Conservation (phyloP, 805 yeast genomes). For the Wickerhamiella dianesei region DNA sequence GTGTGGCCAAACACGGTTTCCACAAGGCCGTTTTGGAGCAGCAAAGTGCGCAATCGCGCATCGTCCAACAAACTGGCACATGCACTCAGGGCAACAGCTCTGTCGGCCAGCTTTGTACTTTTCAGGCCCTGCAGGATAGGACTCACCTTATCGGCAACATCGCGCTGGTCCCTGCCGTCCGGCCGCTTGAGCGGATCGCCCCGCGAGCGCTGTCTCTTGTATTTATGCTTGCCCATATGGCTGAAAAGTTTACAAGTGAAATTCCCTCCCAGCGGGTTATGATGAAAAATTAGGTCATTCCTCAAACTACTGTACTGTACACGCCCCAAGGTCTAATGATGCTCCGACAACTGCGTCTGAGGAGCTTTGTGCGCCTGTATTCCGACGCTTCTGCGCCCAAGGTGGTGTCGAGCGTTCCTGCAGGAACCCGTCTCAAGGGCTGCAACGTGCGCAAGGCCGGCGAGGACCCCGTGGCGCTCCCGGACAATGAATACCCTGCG, state of each 20-base stretch:
- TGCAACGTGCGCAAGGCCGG: conserved; percentile 65
- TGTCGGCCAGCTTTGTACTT: conserved; percentile 53
- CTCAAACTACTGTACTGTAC: neutral
- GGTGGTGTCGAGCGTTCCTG: conserved; percentile 32
- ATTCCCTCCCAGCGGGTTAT: neutral
- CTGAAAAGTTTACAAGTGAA: neutral
- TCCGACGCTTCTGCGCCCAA: conserved; percentile 14
- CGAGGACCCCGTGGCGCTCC: conserved; percentile 77
- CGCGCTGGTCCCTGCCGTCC: neutral
- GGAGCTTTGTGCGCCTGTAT: conserved; percentile 7
- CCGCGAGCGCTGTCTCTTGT: conserved; percentile 32
- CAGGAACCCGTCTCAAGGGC: conserved; percentile 48
- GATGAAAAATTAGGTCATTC: neutral
- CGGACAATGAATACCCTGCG: conserved; percentile 79
- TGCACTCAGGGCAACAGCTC: conserved; percentile 63
- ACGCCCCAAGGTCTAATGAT: neutral
- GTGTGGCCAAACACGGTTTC: conserved; percentile 49
- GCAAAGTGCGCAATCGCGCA: conserved; percentile 40
- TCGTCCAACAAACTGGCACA: conserved; percentile 63
- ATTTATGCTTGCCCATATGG: conserved; percentile 9
- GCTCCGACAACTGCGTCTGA: conserved; percentile 1
- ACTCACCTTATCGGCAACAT: conserved; percentile 32
- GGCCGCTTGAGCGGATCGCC: conserved; percentile 30
- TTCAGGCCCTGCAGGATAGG: conserved; percentile 57
- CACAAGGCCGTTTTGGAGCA: conserved; percentile 61